Evolutionary conservation across 1,284 basidiomycete genomes (phyloP), one percentile per base, ranked within the genome.

Genomic region (Wallemia hederae): DNA sequence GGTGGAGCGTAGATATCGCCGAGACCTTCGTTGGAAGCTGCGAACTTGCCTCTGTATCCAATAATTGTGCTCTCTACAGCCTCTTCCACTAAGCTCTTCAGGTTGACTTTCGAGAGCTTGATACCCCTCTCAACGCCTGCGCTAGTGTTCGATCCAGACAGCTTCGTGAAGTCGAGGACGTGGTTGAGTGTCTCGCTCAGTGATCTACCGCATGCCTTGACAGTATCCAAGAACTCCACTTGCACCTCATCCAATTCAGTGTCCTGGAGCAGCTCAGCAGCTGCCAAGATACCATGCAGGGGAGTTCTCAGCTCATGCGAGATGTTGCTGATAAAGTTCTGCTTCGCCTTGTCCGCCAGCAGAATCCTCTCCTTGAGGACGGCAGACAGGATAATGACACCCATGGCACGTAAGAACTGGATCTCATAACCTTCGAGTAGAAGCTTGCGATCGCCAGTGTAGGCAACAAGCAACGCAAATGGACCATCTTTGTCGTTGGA

Each of bases 1-100:
- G 71, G 69, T 1, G 86, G 86, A 1, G 89, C 86, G 72, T 96
- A 96, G 27, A 91, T 83, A 65, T 83, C 89, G 24, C 91, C 91
- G 63, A 94, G 89, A 63, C 83, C 86, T 25, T 71, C 80, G 80
- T 64, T 80, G 77, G 63, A 76, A 75, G 61, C 74, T 73, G 62
- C 77, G 60, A 80, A 79, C 33, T 86, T 78, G 1, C 89, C 89
- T 57, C 85, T 80, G 67, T 89, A 82, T 5, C 91, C 90, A 58
- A 96, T 85, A 85, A 85, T 94, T 65, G 86, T 91, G 25, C 89
- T 88, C 67, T 96, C 90, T 27, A 91, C 83, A 0, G 89, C 90
- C 67, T 92, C 87, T 71, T 94, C 89, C n/a, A 94, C 79, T 11
- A 97, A 76, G 67, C 84, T 81, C 71, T 87, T 81, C 63, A 96